Evolutionary conservation across 176 grass and related monocot genomes (phyloP).

Genomic region (Triticum turgidum): DNA sequence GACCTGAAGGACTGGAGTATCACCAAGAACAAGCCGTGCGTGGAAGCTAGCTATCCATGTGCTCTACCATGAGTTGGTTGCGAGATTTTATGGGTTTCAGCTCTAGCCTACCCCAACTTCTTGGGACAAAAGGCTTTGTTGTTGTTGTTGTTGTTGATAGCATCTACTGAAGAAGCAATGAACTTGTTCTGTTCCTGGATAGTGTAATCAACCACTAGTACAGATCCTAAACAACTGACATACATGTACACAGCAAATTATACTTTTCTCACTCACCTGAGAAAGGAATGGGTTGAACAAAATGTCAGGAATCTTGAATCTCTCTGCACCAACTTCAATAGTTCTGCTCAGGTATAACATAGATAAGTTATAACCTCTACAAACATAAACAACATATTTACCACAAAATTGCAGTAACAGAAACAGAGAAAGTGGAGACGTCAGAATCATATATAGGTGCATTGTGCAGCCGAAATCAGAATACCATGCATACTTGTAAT

Average conservation of each 20-base stretch:
- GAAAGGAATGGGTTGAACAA: slow-evolving; percentile 91
- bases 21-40: no score
- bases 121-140: no score
- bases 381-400: slow-evolving; percentile 22
- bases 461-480: slow-evolving; percentile 1
- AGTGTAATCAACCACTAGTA: not conserved
- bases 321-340: slow-evolving; percentile 97
- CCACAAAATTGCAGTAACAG: slow-evolving; percentile 15
- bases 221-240: slow-evolving; percentile 13
- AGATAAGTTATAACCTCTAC: slow-evolving; percentile 4
- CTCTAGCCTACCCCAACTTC: no score
- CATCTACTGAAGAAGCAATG: slow-evolving; percentile 3
- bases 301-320: slow-evolving; percentile 99
- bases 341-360: slow-evolving; percentile 55
- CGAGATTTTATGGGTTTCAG: no score
- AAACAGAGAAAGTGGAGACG: slow-evolving; percentile 4
- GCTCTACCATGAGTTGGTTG: no score
- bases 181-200: slow-evolving; percentile 1
- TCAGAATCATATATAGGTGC: slow-evolving; percentile 20
- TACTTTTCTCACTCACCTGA: slow-evolving; percentile 56
- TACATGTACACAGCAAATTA: slow-evolving; percentile 8
- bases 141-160: not conserved
- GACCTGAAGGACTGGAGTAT: no score
- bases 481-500: slow-evolving; percentile 2
- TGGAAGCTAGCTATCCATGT: no score